Conservation (phyloP, 139 green algal genomes). For the Ettlia oleoabundans region DNA sequence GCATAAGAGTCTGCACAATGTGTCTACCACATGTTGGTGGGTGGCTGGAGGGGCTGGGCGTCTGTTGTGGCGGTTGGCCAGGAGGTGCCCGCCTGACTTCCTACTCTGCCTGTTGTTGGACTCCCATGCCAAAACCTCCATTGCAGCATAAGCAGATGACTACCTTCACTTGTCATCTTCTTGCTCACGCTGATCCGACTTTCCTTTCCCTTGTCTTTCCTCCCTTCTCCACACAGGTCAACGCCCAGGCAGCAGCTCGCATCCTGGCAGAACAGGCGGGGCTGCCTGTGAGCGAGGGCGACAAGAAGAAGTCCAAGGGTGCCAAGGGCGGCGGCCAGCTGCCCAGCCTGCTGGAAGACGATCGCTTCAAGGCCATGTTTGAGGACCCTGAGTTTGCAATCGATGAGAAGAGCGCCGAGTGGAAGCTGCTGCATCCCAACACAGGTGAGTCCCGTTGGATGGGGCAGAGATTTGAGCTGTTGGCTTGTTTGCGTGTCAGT, state of each 20-base stretch:
- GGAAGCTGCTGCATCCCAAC: conserved; percentile 90
- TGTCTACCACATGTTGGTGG: no score
- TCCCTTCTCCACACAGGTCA: conserved; percentile 64
- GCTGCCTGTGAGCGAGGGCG: conserved; percentile 19
- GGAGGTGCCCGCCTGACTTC: neutral
- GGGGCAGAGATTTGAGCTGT: neutral
- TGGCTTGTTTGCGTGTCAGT: neutral
- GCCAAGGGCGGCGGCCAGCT: neutral
- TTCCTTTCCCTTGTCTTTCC: neutral
- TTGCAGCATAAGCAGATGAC: no score
- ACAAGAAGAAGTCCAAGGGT: conserved; percentile 32
- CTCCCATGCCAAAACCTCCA: no score
- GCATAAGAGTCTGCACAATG: no score
- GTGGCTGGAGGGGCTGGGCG: no score
- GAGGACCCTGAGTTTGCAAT: conserved; percentile 85
- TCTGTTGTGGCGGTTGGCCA: no score
- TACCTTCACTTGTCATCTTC: no score
- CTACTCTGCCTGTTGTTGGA: no score
- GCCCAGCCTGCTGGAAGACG: conserved; percentile 66
- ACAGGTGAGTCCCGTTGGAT: conserved; percentile 46
- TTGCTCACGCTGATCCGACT: no score
- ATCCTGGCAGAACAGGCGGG: conserved; percentile 60
- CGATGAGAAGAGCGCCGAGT: conserved; percentile 84
- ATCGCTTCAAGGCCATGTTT: conserved; percentile 82
- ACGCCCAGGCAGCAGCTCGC: conserved; percentile 70